Evolutionary conservation across 805 yeast genomes (phyloP), one percentile per base, ranked within the genome.

Genomic region (Nakazawaea anatomiae): DNA sequence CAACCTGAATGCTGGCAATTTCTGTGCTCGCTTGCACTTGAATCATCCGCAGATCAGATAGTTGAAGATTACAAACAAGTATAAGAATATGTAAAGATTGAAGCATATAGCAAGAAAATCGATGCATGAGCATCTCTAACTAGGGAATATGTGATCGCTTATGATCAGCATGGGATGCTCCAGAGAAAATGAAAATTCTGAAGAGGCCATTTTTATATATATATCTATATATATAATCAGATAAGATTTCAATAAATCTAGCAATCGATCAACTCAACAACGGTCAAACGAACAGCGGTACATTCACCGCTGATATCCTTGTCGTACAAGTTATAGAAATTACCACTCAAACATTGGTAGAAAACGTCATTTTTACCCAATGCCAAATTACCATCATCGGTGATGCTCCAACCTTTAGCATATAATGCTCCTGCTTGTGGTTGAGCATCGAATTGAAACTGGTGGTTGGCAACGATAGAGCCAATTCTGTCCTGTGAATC

Each of bases 401-500:
- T 71, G 53, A 80, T 72, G 47, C 81, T 73, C 85, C 84, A 79
- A 54, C 85, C 85, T 44, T 76, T 79, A 56, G 87, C 84, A 61
- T 75, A 79, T 59, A 82, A 76, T 53, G 87, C 75, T 68, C 87
- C 87, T 35, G 86, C 88, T 75, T 85, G 92, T 63, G 91, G 90
- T 71, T 87, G 85, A 52, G 87, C 87, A 64, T 84, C 88, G 63
- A 82, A 83, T 71, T 83, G 89, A 77, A 83, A 82, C 73, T 85
- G 92, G 74, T 86, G 76, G 82, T 85, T 85, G 49, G 90, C 83
- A 59, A 85, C 92, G 69, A 85, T 83, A 47, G 89, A 79, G 59
- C 91, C 91, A 57, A 85, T 69, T 77, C 92, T 81, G 44, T 86
- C 86, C 54, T 71, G 57, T 36, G 75, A 63, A 61, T 85, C 92